These are phyloP conservation scores for Aureobasidium vineae DNA, from an alignment of 2,329 filamentous ascomycete genomes.

Conservation along the genomic window DNA sequence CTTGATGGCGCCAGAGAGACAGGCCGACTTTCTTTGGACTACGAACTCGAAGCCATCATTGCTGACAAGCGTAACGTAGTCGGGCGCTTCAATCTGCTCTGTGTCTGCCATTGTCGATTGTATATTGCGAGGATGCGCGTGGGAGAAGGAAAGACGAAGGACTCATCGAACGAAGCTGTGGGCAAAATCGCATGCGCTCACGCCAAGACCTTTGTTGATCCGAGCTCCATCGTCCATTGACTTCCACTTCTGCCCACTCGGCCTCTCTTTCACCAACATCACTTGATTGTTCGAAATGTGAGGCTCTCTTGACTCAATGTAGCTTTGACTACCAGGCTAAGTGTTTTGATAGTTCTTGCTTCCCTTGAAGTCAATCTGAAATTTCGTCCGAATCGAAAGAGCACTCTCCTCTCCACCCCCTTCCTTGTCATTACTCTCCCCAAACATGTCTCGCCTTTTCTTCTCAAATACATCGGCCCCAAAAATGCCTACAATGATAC, in stretches of 20 bases:
- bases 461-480: background rate
- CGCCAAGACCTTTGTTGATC: constrained; percentile 13
- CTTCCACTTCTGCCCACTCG: background rate
- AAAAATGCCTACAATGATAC: background rate
- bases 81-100: constrained; percentile 35
- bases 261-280: background rate
- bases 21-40: constrained; percentile 67
- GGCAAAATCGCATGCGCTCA: background rate
- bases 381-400: background rate
- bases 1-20: constrained; percentile 69
- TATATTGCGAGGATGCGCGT: constrained; percentile 4
- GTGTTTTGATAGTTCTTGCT: background rate
- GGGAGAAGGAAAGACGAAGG: background rate
- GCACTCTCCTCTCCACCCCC: background rate
- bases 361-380: too few species aligned
- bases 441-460: background rate
- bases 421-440: background rate
- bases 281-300: background rate
- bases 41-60: constrained; percentile 75
- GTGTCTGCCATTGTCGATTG: constrained; percentile 9
- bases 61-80: constrained; percentile 76
- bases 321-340: constrained; percentile 9
- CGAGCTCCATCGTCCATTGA: background rate
- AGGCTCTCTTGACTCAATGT: background rate
- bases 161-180: background rate